phyloP scores from a whole-genome alignment of 1,139 yeast species.

The Magnusiomyces tetraspermus region DNA sequence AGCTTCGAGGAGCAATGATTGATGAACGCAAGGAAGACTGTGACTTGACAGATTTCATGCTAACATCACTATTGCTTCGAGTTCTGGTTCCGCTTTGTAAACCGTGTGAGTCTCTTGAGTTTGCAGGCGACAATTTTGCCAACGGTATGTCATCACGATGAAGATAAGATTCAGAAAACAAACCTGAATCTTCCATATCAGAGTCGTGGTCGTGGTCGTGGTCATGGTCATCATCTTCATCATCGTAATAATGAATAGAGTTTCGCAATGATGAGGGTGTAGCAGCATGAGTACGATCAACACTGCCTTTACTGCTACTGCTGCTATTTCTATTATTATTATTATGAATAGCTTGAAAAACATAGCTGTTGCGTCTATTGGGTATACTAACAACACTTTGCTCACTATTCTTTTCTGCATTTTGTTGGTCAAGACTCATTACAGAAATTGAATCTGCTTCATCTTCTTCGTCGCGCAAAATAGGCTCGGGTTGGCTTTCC shows the following conservation, averaged over 20 bases:
- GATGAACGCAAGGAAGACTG: neutral
- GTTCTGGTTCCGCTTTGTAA: neutral
- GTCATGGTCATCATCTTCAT: too few relatives aligned
- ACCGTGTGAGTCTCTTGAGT: neutral
- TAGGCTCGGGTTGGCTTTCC: neutral
- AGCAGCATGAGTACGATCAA: neutral
- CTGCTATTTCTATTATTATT: neutral
- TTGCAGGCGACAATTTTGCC: constrained; percentile 5
- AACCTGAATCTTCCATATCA: constrained; percentile 8
- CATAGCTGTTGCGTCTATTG: constrained; percentile 6
- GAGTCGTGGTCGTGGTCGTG: too few relatives aligned
- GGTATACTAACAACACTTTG: neutral
- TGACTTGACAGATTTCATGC: neutral
- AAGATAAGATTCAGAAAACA: constrained; percentile 23
- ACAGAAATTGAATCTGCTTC: constrained; percentile 13
- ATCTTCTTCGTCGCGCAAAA: constrained; percentile 14
- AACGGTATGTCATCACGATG: constrained; percentile 19
- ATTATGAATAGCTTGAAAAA: neutral
- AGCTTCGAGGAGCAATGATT: neutral
- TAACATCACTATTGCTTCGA: neutral
- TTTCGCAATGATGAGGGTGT: neutral
- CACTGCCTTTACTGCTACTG: neutral
- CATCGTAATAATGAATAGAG: neutral
- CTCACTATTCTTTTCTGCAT: neutral
- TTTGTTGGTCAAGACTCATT: neutral